Percentiles rank a stretch among this genome's conserved stretches.
Conservation (phyloP, 2,329 filamentous ascomycete genomes). For the Coniella lustricola region DNA sequence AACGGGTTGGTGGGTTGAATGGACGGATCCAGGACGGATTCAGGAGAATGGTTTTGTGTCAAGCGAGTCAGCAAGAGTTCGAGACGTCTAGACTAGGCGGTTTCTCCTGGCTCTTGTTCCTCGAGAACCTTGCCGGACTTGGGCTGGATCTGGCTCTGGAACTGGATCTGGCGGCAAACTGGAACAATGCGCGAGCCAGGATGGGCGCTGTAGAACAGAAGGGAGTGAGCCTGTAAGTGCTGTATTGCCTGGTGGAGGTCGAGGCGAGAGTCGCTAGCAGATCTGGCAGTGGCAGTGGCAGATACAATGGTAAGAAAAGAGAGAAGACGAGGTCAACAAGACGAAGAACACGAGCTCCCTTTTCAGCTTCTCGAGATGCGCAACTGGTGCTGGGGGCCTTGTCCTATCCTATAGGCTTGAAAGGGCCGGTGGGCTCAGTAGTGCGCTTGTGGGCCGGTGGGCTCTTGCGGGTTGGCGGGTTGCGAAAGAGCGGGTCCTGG, state of each 20-base stretch:
- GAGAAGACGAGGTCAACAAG: too few relatives aligned
- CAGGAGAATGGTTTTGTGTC: neutral
- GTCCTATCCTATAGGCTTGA: too few relatives aligned
- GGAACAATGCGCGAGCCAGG: constrained; percentile 3
- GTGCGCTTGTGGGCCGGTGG: too few relatives aligned
- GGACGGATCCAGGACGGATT: too few relatives aligned
- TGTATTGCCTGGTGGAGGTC: too few relatives aligned
- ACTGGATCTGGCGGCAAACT: neutral
- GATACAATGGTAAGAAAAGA: too few relatives aligned
- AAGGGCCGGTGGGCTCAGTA: too few relatives aligned
- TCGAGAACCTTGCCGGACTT: neutral
- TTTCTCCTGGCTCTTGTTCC: neutral
- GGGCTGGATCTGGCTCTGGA: neutral
- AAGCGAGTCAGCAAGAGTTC: neutral
- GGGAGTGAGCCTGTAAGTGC: neutral
- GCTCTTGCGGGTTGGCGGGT: constrained; percentile 1
- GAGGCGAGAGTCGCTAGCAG: neutral
- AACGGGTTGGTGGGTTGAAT: too few relatives aligned
- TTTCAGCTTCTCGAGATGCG: neutral
- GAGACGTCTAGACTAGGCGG: neutral
- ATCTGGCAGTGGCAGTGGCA: too few relatives aligned
- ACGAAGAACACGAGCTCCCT: constrained; percentile 1
- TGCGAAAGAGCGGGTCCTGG: neutral
- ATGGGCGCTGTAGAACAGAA: neutral
- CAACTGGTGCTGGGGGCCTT: too few relatives aligned